These are phyloP conservation scores for Noccaea caerulescens DNA, from an alignment of 345 rosid genomes.

Conservation along the genomic window DNA sequence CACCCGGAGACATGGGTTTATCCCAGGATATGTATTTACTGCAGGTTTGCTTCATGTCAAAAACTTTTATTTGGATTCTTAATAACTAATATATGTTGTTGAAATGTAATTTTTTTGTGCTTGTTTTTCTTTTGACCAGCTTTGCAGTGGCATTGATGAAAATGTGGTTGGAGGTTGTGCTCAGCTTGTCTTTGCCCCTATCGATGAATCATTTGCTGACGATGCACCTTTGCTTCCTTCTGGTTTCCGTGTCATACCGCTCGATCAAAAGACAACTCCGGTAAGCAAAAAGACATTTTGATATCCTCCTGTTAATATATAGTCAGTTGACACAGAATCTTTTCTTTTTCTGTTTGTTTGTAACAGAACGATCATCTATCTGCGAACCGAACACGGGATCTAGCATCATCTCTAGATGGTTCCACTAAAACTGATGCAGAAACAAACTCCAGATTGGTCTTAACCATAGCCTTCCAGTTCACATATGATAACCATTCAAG, in stretches of 20 bases:
- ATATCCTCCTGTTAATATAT: not conserved
- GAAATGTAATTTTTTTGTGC: not conserved
- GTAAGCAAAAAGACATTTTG: conserved; percentile 20
- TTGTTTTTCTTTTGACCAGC: conserved; percentile 45
- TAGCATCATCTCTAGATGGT: conserved; percentile 89
- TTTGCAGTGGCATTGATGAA: conserved; percentile 91
- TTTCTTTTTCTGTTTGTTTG: not conserved
- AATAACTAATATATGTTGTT: not conserved
- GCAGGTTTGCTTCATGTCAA: conserved; percentile 54
- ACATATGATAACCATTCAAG: conserved; percentile 76
- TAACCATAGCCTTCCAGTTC: conserved; percentile 95
- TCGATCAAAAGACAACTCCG: conserved; percentile 74
- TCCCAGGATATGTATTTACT: conserved; percentile 89
- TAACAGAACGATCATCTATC: conserved; percentile 43
- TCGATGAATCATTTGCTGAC: conserved; percentile 93
- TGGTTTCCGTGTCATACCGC: conserved; percentile 90
- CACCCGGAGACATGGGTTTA: conserved; percentile 81
- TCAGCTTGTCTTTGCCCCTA: conserved; percentile 94
- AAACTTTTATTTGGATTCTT: not conserved
- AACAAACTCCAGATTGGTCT: conserved; percentile 73
- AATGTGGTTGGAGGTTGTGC: conserved; percentile 90
- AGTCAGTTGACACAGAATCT: not conserved
- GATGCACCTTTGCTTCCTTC: conserved; percentile 95
- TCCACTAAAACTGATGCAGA: conserved; percentile 40
- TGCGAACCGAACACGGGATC: conserved; percentile 75